Evolutionary conservation across 345 rosid genomes (phyloP), one percentile per base, ranked within the genome.

Genomic region (Gossypium arboreum): DNA sequence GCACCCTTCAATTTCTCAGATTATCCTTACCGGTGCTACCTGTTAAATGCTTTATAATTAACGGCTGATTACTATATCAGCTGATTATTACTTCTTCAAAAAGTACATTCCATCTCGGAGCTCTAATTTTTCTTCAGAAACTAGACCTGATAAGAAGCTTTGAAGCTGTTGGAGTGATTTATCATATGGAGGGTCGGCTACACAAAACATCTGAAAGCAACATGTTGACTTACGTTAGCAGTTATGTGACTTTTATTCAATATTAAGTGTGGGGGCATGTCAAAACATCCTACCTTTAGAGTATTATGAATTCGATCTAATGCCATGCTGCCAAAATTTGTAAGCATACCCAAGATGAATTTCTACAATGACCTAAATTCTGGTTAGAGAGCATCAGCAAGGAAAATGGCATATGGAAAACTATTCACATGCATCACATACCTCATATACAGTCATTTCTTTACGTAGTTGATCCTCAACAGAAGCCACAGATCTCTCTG

Each of bases 301-400:
- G 92, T 91, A 73, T 93, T 91, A 66, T 95, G 98, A 78, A 95
- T 95, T 80, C 92, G 84, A 76, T 95, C 97, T 75, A 89, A 80
- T 58, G 93, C 87, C 98, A 91, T 91, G 88, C 87, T 90, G 29
- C 98, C 94, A 29, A 95, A 90, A 81, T 95, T 91, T 69, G 94
- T 93, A 74, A 95, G 97, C 99, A 95, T 95, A 75, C 97, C 98
- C 91, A 85, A 73, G 73, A 95, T 95, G 69, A 90, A 95, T 89
- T 95, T 93, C 98, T 95, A 81, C 75, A 80, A 58, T 22, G 73
- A 79, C 45, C 22, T 60, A 60, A 81, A 71, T 78, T 44, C 48
- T 27, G 29, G 62, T 29, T 56, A 50, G 58, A 51, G 22, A 71
- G 61, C 45, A 29, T 17, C 47, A 11, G n/a, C 34, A 52, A 70